Conservation (phyloP, 441 rosid genomes). For the Hura crepitans region DNA sequence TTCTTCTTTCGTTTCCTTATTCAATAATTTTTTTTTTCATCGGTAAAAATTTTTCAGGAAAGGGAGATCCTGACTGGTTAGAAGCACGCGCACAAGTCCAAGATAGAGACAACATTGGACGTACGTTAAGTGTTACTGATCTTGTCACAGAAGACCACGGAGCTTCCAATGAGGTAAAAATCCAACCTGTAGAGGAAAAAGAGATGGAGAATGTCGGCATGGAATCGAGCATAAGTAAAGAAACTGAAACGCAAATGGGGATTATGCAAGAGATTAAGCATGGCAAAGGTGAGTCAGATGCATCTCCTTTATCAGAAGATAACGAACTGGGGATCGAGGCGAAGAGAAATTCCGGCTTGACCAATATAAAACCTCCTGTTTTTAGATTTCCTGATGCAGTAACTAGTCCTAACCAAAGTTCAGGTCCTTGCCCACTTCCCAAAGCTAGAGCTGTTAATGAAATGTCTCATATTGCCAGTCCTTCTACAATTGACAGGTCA, state of each 20-base stretch:
- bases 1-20: background rate
- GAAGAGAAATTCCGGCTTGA: conserved; percentile 23
- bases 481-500: conserved; percentile 38
- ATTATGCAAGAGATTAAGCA: conserved; percentile 13
- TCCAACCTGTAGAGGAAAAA: conserved; percentile 17
- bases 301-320: conserved; percentile 36
- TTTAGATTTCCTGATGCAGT: conserved; percentile 31
- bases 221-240: too few relatives aligned
- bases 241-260: too few relatives aligned
- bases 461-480: conserved; percentile 32
- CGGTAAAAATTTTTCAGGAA: conserved; percentile 27
- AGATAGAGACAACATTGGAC: conserved; percentile 22
- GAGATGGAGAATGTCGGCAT: conserved; percentile 1
- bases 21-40: background rate
- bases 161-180: conserved; percentile 18
- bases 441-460: conserved; percentile 29
- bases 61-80: conserved; percentile 34
- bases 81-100: conserved; percentile 25
- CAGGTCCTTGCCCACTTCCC: conserved; percentile 35
- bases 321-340: conserved; percentile 25
- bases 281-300: conserved; percentile 29
- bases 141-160: conserved; percentile 28
- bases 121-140: conserved; percentile 27
- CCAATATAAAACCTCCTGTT: conserved; percentile 23
- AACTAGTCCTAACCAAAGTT: conserved; percentile 23